Percentiles rank a stretch among this genome's conserved stretches.
Conservation (phyloP, 2,329 filamentous ascomycete genomes). For the Pseudofabraea citricarpa region DNA sequence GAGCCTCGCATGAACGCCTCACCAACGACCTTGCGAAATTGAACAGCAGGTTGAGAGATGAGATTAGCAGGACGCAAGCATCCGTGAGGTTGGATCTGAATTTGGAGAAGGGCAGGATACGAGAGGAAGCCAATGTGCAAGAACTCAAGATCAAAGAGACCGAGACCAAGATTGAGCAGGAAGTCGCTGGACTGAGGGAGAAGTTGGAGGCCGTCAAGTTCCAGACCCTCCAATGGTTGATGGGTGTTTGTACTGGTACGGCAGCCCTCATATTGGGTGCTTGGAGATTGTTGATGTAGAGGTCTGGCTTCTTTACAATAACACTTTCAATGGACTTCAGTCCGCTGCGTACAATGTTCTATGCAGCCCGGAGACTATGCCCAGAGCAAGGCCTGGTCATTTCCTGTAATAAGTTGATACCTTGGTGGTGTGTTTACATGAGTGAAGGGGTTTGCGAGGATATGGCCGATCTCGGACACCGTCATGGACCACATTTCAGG, state of each 20-base stretch:
- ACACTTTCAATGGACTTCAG: neutral
- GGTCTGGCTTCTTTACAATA: neutral
- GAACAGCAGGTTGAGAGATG: slow-evolving; percentile 82
- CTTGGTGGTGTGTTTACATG: neutral
- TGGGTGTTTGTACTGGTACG: slow-evolving; percentile 73
- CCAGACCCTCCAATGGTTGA: slow-evolving; percentile 95
- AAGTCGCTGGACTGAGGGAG: slow-evolving; percentile 85
- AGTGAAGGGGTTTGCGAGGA: neutral
- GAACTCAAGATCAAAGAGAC: slow-evolving; percentile 99
- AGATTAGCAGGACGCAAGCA: slow-evolving; percentile 90
- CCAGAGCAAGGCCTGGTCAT: too few relatives aligned
- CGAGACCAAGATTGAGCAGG: slow-evolving; percentile 96
- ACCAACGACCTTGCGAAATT: slow-evolving; percentile 95
- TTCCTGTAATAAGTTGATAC: neutral
- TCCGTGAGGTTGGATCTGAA: slow-evolving; percentile 90
- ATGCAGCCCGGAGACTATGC: too few relatives aligned
- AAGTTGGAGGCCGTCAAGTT: slow-evolving; percentile 97
- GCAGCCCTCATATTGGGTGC: slow-evolving; percentile 64
- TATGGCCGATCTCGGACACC: neutral
- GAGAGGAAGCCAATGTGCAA: slow-evolving; percentile 93
- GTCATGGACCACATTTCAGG: neutral
- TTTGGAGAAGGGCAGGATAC: slow-evolving; percentile 90
- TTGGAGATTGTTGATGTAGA: slow-evolving; percentile 64
- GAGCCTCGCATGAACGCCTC: slow-evolving; percentile 84
- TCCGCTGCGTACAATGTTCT: neutral